Evolutionary conservation across 2,329 filamentous ascomycete species (phyloP).

Genomic region (Cadophora malorum): DNA sequence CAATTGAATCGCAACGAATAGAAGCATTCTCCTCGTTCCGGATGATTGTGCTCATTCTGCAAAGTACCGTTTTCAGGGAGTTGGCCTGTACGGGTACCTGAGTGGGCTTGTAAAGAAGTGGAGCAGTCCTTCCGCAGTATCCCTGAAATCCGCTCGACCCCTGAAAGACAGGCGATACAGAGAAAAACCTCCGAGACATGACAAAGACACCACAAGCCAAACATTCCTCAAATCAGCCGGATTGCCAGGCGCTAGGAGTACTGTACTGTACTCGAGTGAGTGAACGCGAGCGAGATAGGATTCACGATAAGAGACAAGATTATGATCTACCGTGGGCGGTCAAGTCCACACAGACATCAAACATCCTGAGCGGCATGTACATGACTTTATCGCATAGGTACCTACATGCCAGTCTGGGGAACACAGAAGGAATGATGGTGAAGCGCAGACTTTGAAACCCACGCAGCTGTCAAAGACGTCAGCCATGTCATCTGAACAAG

Average conservation of each 20-base stretch:
- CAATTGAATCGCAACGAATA: neutral
- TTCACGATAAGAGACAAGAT: slow-evolving; percentile 7
- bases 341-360: slow-evolving; percentile 30
- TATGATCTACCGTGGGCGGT: slow-evolving; percentile 24
- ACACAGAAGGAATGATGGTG: neutral
- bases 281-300: neutral
- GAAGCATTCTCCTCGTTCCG: slow-evolving; percentile 5
- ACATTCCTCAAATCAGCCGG: neutral
- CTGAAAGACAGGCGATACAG: slow-evolving; percentile 3
- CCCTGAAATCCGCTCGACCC: slow-evolving; percentile 5
- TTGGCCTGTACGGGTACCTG: neutral
- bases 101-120: slow-evolving; percentile 4
- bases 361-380: slow-evolving; percentile 29
- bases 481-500: neutral
- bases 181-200: slow-evolving; percentile 12
- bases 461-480: slow-evolving; percentile 16
- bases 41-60: slow-evolving; percentile 1
- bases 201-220: slow-evolving; percentile 5
- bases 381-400: neutral
- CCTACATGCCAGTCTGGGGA: neutral
- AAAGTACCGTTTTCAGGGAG: neutral
- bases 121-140: neutral
- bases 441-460: slow-evolving; percentile 1
- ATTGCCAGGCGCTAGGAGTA: neutral
- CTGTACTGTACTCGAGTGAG: neutral